Evolutionary conservation across 805 yeast species (phyloP), one percentile per base, ranked within the genome.

Genomic region (Cyberlindnera maritima): DNA sequence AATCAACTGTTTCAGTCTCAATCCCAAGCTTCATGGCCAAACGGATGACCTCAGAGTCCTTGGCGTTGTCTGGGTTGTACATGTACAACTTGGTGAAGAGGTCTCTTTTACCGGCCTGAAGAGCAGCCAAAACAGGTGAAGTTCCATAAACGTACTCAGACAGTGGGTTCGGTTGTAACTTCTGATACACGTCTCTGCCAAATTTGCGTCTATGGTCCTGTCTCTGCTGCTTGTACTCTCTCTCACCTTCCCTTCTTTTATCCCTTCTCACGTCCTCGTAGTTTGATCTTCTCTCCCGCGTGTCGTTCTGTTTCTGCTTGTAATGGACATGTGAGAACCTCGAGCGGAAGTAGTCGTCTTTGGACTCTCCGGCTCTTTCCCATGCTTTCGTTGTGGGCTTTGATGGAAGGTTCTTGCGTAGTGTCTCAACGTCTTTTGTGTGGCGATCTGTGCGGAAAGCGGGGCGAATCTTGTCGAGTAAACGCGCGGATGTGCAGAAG

Each of bases 111-210:
- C 71, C 67, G 9, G 83, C 76, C 18, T 66, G 61, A 48, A 90
- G 67, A 0, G 89, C 96, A 1, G 96, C 84, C 14, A 74, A 53
- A 2, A 90, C 92, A 0, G 95, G 69, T 46, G 85, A 83, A 0
- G 84, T 80, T 9, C 97, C 97, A 59, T 75, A 88, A 3, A 89
- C 65, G 59, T 83, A 84, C 59, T 89, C 96, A 41, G 75, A 64
- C 31, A 80, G 60, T 0, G 85, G 83, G 44, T 75, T 74, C 15
- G 63, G 59, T 36, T 55, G 50, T 17, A 65, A 42, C 12, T 56
- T 48, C 14, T 48, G 55, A 41, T 57, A 58, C 8, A 56, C 47
- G 15, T 59, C 62, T 10, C 38, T 15, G 19, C 47, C 48, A 26
- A 50, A 57, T 33, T 45, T 50, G 15, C 50, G 37, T 41, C 46